Evolutionary conservation across 2,329 filamentous ascomycete species (phyloP).

Genomic region (Beauveria brongniartii): DNA sequence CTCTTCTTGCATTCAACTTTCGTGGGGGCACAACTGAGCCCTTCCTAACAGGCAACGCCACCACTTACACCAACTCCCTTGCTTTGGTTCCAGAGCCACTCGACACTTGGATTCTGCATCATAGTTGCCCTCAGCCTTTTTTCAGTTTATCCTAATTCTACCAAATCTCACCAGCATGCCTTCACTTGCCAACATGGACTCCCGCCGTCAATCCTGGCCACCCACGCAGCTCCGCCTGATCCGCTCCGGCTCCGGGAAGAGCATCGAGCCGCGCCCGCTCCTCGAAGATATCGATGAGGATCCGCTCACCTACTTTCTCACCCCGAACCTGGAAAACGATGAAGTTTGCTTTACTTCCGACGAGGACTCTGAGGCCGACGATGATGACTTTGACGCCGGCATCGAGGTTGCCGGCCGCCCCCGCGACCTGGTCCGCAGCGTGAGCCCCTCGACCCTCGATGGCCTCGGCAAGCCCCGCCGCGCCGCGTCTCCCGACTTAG

Average conservation of each 20-base stretch:
- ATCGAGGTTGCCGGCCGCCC: slow-evolving; percentile 44
- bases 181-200: slow-evolving; percentile 22
- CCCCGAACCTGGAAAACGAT: slow-evolving; percentile 23
- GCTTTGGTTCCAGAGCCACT: no score
- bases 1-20: neutral
- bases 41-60: neutral
- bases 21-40: neutral
- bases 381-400: slow-evolving; percentile 48
- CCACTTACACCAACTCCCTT: neutral
- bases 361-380: slow-evolving; percentile 30
- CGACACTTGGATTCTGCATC: no score
- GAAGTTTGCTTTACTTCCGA: slow-evolving; percentile 20
- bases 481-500: slow-evolving; percentile 27
- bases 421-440: slow-evolving; percentile 40
- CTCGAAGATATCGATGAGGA: slow-evolving; percentile 44
- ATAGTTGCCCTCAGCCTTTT: neutral
- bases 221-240: slow-evolving; percentile 41
- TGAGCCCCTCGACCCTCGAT: slow-evolving; percentile 49
- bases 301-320: slow-evolving; percentile 49
- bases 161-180: slow-evolving; percentile 24
- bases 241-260: slow-evolving; percentile 30
- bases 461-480: slow-evolving; percentile 35
- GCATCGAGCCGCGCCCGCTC: slow-evolving; percentile 30
- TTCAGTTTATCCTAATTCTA: neutral
- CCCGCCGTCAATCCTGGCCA: slow-evolving; percentile 42